Evolutionary conservation across 345 rosid genomes (phyloP).

Genomic region (Excoecaria agallocha): DNA sequence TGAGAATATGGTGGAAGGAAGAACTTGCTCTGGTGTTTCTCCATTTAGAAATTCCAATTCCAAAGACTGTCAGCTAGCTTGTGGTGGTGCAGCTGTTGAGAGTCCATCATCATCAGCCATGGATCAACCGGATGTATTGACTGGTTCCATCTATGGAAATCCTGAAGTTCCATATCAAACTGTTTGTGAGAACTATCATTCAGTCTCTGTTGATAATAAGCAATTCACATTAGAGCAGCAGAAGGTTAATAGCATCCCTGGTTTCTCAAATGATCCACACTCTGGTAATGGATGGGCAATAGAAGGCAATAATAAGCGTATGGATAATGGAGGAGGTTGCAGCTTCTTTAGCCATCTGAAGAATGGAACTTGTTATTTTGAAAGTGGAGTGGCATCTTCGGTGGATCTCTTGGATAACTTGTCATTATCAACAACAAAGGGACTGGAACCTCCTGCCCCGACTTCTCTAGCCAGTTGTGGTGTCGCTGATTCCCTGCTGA

Average conservation of each 20-base stretch:
- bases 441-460: conserved; percentile 13
- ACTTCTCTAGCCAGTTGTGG: conserved; percentile 8
- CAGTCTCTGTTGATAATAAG: background rate
- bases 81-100: background rate
- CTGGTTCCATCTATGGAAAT: conserved; percentile 1
- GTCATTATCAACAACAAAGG: conserved; percentile 25
- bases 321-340: background rate
- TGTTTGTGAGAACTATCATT: conserved; percentile 4
- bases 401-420: conserved; percentile 31
- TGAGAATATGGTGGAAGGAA: conserved; percentile 1
- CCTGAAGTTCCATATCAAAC: conserved; percentile 6
- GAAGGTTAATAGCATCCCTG: conserved; percentile 4
- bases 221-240: background rate
- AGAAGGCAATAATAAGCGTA: background rate
- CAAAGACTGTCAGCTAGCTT: conserved; percentile 18
- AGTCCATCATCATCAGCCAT: background rate
- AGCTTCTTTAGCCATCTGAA: background rate
- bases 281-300: background rate
- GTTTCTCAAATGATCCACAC: too few relatives aligned
- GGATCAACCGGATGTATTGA: conserved; percentile 24
- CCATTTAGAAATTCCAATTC: conserved; percentile 6
- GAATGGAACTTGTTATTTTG: conserved; percentile 9
- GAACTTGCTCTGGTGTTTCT: conserved; percentile 4
- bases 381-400: conserved; percentile 20
- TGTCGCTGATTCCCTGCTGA: conserved; percentile 13